Base-by-base conservation (phyloP, 2,329 filamentous ascomycete genomes). In the Trichoderma sp. region DNA sequence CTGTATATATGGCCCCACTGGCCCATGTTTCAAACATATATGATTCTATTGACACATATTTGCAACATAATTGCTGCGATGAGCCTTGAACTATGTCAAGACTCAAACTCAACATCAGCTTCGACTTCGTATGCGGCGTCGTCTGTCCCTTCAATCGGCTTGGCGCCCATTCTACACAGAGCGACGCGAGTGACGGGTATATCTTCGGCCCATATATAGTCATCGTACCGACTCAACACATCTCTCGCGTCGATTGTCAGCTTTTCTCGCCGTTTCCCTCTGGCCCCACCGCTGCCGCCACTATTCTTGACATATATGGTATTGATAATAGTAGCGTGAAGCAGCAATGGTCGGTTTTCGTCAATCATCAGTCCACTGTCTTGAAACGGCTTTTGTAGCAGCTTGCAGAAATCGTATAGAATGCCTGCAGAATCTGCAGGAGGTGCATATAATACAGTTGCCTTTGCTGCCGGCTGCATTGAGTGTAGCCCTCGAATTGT, bases 81-180 rank as follows among this genome's bases (percentile, higher is more conserved):
- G n/a, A 35, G 37, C 3, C 14, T 24, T 10, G n/a, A 57, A 27
- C 27, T n/a, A 33, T 21, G 29, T 65, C 49, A 58, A 43, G 24
- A 19, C 21, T 76, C 73, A 82, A 55, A 75, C 19, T 68, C 76
- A 43, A 86, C 79, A 75, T 86, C 84, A 5, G 81, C 85, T 72
- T 81, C 86, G 10, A 86, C 84, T 71, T 86, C 84, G 70, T 88
- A 89, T 14, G 77, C 84, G 72, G 82, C 83, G 66, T 87, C 85
- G 11, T 84, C 86, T 2, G 85, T 81, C 8, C 86, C 81, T 33
- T 88, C 79, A 21, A 81, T 81, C 74, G 87, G 89, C 83, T 89
- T 91, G 11, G 93, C 93, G 0, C 94, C 93, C 94, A 97, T 97
- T 76, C 88, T 89, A 77, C 93, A 97, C 47, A 97, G 89, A 60